Conservation (phyloP, 1,284 basidiomycete genomes). For the Ustilago sp. region DNA sequence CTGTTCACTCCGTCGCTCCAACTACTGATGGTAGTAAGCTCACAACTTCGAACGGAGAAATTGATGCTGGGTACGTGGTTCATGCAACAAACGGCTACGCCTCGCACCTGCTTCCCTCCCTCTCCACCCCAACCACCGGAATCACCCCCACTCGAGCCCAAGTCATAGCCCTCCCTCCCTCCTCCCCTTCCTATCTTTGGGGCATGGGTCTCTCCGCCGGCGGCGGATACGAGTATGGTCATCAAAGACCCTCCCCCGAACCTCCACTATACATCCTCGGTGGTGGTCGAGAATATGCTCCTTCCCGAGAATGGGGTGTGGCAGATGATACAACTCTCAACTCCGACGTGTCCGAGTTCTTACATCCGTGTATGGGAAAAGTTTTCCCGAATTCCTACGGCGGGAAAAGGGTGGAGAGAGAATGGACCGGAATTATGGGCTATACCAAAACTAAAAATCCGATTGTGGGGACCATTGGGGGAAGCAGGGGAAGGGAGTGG, state of each 20-base stretch:
- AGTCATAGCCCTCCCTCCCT: conserved; percentile 76
- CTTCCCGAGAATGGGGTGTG: conserved; percentile 73
- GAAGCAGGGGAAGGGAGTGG: conserved; percentile 72
- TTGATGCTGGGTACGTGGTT: conserved; percentile 76
- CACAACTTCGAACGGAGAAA: conserved; percentile 3
- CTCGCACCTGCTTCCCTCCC: conserved; percentile 77
- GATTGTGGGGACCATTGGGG: conserved; percentile 72
- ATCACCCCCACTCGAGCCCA: conserved; percentile 82
- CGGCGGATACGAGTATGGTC: conserved; percentile 80
- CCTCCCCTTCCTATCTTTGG: conserved; percentile 28
- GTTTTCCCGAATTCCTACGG: conserved; percentile 74
- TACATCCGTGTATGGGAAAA: conserved; percentile 20
- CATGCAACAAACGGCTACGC: conserved; percentile 86
- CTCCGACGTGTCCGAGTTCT: conserved; percentile 71
- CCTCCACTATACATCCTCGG: conserved; percentile 77
- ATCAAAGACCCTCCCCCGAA: conserved; percentile 74
- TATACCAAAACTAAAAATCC: conserved; percentile 78
- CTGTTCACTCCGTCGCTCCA: conserved; percentile 20
- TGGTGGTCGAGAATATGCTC: conserved; percentile 75
- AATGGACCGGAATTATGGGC: conserved; percentile 86
- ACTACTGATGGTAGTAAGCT: not conserved
- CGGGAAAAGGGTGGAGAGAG: conserved; percentile 71
- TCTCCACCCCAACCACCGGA: conserved; percentile 71
- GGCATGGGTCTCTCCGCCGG: conserved; percentile 63
- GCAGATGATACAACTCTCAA: conserved; percentile 77